Conservation (phyloP, 768 basidiomycete genomes). For the Sistotremastrum niveocremeum region DNA sequence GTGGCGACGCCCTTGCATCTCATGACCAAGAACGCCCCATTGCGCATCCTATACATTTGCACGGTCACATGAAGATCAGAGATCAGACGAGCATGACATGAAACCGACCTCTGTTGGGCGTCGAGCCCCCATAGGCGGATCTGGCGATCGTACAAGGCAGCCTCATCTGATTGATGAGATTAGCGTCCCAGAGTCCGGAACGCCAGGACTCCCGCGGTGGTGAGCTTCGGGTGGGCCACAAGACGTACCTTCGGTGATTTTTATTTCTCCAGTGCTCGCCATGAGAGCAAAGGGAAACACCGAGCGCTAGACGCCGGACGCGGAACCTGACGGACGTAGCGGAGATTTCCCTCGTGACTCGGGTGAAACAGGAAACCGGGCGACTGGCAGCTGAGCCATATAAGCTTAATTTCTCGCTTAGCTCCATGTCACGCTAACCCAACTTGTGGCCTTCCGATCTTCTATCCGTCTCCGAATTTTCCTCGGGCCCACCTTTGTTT, state of each 20-base stretch:
- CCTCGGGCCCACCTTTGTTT: too few species aligned
- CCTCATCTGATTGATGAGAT: slow-evolving; percentile 30
- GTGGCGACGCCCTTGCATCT: slow-evolving; percentile 75
- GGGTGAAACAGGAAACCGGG: too few species aligned
- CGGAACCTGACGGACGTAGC: too few species aligned
- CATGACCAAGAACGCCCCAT: slow-evolving; percentile 77
- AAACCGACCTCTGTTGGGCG: slow-evolving; percentile 77
- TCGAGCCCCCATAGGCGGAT: slow-evolving; percentile 97
- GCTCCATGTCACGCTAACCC: too few species aligned
- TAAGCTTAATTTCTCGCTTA: too few species aligned
- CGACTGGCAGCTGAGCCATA: too few species aligned
- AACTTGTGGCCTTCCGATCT: too few species aligned
- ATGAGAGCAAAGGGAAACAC: neutral
- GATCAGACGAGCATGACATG: neutral
- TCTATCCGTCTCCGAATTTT: too few species aligned
- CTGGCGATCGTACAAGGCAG: slow-evolving; percentile 91
- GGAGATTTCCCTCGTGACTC: too few species aligned
- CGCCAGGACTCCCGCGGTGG: too few species aligned
- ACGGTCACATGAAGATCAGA: neutral
- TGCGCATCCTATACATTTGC: slow-evolving; percentile 63
- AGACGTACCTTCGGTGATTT: slow-evolving; percentile 16
- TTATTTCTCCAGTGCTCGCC: slow-evolving; percentile 8
- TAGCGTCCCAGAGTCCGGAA: slow-evolving; percentile 14
- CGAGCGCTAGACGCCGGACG: neutral
- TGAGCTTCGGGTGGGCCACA: neutral